These are phyloP conservation scores for Lotmaria passim DNA, from an alignment of 208 protist genomes.

Conservation along the genomic window DNA sequence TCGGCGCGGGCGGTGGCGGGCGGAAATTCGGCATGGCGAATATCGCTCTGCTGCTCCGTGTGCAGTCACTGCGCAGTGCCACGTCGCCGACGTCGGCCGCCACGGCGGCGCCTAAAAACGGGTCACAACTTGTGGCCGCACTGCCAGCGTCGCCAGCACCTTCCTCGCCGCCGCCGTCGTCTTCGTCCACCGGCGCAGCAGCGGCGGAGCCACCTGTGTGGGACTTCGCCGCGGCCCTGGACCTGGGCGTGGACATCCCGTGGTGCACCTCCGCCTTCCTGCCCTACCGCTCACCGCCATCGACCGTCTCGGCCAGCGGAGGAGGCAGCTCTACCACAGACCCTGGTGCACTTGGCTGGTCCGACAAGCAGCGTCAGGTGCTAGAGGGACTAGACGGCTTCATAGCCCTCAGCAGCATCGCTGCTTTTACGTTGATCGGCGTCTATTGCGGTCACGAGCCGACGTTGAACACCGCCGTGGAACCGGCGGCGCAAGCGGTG, in stretches of 20 bases:
- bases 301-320: too few species aligned
- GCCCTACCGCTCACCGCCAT: too few species aligned
- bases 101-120: neutral
- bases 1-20: slow-evolving; percentile 82
- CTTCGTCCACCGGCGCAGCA: neutral
- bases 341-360: slow-evolving; percentile 26
- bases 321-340: slow-evolving; percentile 7
- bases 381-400: slow-evolving; percentile 54
- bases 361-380: slow-evolving; percentile 17
- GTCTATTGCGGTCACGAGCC: slow-evolving; percentile 35
- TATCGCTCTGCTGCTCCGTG: slow-evolving; percentile 57
- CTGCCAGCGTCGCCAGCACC: neutral
- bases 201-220: slow-evolving; percentile 32
- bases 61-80: slow-evolving; percentile 30
- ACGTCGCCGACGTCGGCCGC: neutral
- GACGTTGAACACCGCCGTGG: neutral
- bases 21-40: slow-evolving; percentile 88
- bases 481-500: neutral
- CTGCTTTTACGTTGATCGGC: slow-evolving; percentile 62
- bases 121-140: too few species aligned
- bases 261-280: slow-evolving; percentile 83
- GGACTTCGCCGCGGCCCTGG: slow-evolving; percentile 61
- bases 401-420: slow-evolving; percentile 75
- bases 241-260: slow-evolving; percentile 75
- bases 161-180: neutral